phyloP scores from a whole-genome alignment of 495 filamentous ascomycete species.

The Penicillium desertorum region DNA sequence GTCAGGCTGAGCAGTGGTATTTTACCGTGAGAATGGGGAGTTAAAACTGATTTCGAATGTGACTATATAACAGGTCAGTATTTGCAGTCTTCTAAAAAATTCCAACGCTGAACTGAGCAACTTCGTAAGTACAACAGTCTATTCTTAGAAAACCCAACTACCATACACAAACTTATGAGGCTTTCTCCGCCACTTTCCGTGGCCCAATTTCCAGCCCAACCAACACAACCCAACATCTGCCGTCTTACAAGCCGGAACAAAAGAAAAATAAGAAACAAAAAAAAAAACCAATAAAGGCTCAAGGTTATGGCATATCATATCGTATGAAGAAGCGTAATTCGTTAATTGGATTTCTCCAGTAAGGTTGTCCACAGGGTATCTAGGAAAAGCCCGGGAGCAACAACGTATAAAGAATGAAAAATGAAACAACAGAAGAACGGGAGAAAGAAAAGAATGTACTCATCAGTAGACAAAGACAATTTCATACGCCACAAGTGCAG shows the following conservation, averaged over 20 bases:
- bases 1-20: too few relatives aligned
- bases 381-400: conserved; percentile 12
- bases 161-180: background rate
- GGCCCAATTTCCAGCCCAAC: background rate
- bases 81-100: background rate
- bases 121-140: background rate
- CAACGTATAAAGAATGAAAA: conserved; percentile 1
- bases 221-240: background rate
- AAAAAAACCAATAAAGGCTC: background rate
- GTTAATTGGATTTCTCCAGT: conserved; percentile 7
- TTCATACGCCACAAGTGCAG: conserved; percentile 19
- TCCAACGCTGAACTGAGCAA: background rate
- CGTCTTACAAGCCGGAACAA: background rate
- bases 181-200: background rate
- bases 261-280: background rate
- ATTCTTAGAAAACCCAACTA: background rate
- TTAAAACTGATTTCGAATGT: too few relatives aligned
- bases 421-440: conserved; percentile 2
- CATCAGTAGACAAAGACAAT: conserved; percentile 4
- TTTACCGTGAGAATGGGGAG: too few relatives aligned
- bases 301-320: conserved; percentile 7
- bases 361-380: conserved; percentile 16
- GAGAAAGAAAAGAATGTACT: background rate
- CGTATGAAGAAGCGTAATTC: conserved; percentile 19
- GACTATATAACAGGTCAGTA: background rate